These are phyloP conservation scores for Solanum chmielewskii DNA, from an alignment of 257 asterid genomes.

Conservation along the genomic window DNA sequence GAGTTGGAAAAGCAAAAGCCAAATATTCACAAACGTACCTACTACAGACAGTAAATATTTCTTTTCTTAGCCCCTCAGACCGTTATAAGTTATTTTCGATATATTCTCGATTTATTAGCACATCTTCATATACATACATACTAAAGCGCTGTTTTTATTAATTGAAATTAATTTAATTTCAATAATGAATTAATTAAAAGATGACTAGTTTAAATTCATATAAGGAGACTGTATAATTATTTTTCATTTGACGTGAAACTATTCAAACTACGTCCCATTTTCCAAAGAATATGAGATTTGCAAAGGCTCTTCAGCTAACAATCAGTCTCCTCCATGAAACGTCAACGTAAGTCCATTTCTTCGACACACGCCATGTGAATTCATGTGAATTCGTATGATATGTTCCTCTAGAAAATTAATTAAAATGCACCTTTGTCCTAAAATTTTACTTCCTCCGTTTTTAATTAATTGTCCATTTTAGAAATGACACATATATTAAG, in stretches of 20 bases:
- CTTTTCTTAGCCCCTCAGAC: background rate
- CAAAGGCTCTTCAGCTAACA: background rate
- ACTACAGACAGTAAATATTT: background rate
- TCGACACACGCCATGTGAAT: too few relatives aligned
- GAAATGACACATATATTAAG: too few relatives aligned
- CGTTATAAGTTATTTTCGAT: too few relatives aligned
- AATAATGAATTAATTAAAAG: fast-evolving
- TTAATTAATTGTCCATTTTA: too few relatives aligned
- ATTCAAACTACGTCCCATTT: background rate
- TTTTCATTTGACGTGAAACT: background rate
- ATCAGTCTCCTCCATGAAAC: background rate
- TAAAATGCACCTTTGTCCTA: background rate
- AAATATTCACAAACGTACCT: background rate
- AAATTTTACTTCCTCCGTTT: too few relatives aligned
- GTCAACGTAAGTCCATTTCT: background rate
- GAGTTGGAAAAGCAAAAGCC: background rate
- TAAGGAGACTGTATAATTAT: fast-evolving
- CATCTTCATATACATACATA: too few relatives aligned
- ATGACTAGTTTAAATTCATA: too few relatives aligned
- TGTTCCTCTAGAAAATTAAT: background rate
- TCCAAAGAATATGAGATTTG: background rate
- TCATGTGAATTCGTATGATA: too few relatives aligned
- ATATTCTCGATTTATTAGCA: too few relatives aligned
- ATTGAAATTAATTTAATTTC: too few relatives aligned
- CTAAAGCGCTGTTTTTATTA: too few relatives aligned